Evolutionary conservation across 2,329 filamentous ascomycete genomes (phyloP).

Genomic region (Fusarium sp.): DNA sequence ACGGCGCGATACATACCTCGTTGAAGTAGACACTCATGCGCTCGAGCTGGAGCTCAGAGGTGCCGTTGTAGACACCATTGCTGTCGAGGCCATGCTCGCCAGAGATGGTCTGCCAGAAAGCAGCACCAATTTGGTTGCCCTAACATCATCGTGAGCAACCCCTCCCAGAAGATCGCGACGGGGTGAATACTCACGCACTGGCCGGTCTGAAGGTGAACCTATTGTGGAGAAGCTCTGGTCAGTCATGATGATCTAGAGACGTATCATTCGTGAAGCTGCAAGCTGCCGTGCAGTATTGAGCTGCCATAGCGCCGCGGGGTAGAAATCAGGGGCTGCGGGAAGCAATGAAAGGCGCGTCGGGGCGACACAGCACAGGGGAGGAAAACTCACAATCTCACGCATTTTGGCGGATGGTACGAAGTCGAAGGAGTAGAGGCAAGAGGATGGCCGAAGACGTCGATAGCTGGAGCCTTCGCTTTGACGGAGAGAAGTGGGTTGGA

Average conservation of each 20-base stretch:
- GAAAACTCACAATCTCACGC: constrained; percentile 78
- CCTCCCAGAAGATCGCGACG: constrained; percentile 24
- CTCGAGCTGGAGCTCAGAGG: constrained; percentile 98
- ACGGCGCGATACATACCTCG: constrained; percentile 62
- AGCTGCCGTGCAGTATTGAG: constrained; percentile 33
- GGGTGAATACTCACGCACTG: constrained; percentile 83
- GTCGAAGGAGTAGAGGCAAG: constrained; percentile 46
- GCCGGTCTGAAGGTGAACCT: constrained; percentile 99
- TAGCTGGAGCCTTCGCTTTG: constrained; percentile 54
- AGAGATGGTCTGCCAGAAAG: constrained; percentile 96
- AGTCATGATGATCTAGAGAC: constrained; percentile 61
- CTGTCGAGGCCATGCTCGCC: constrained; percentile 97
- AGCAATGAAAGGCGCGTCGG: constrained; percentile 16
- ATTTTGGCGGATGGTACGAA: constrained; percentile 63
- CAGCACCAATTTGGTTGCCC: constrained; percentile 99
- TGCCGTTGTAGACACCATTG: constrained; percentile 98
- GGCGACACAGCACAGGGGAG: constrained; percentile 25
- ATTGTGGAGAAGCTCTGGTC: constrained; percentile 70
- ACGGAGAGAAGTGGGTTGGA: constrained; percentile 49
- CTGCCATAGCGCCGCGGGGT: constrained; percentile 52
- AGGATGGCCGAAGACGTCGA: constrained; percentile 48
- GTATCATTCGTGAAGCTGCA: constrained; percentile 23
- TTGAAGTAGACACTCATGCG: constrained; percentile 99
- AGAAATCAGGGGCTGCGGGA: constrained; percentile 55
- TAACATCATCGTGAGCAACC: constrained; percentile 63